These are phyloP conservation scores for Proliferodiscus dingleyae DNA, from an alignment of 2,329 filamentous ascomycete genomes.

Conservation along the genomic window DNA sequence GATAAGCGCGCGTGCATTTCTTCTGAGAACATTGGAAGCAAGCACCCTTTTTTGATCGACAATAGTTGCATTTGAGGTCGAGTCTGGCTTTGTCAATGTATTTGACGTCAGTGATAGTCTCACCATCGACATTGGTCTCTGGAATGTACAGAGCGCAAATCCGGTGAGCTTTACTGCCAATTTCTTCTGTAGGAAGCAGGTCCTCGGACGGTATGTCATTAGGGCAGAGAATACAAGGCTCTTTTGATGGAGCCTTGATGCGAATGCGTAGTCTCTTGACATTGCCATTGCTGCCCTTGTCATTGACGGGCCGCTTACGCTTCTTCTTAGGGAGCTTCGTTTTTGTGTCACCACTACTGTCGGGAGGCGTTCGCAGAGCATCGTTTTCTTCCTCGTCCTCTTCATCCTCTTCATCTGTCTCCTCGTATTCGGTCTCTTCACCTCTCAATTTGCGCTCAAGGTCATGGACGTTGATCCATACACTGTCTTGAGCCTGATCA, in stretches of 20 bases:
- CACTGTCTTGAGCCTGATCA: slow-evolving; percentile 89
- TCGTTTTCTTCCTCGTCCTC: slow-evolving; percentile 60
- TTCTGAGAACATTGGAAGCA: slow-evolving; percentile 96
- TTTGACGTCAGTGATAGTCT: slow-evolving; percentile 71
- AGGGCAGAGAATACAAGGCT: slow-evolving; percentile 87
- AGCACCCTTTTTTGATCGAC: slow-evolving; percentile 87
- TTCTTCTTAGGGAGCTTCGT: slow-evolving; percentile 58
- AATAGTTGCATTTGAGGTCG: slow-evolving; percentile 91
- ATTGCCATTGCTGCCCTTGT: slow-evolving; percentile 35
- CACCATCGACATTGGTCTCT: slow-evolving; percentile 79
- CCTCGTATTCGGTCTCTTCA: slow-evolving; percentile 79
- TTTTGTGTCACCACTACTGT: slow-evolving; percentile 64
- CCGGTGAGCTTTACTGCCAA: slow-evolving; percentile 76
- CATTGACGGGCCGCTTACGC: slow-evolving; percentile 55
- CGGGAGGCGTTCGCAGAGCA: slow-evolving; percentile 73
- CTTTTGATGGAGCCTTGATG: slow-evolving; percentile 62
- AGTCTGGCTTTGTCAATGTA: slow-evolving; percentile 80
- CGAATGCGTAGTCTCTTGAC: slow-evolving; percentile 76
- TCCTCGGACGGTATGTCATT: slow-evolving; percentile 80
- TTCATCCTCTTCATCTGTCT: slow-evolving; percentile 68
- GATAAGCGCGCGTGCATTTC: slow-evolving; percentile 90
- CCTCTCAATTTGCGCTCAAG: slow-evolving; percentile 92
- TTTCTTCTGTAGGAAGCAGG: slow-evolving; percentile 78
- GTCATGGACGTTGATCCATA: slow-evolving; percentile 96
- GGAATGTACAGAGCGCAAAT: slow-evolving; percentile 88